These are phyloP conservation scores for Penicillium sp. DNA, from an alignment of 2,329 filamentous ascomycete genomes.

Conservation along the genomic window DNA sequence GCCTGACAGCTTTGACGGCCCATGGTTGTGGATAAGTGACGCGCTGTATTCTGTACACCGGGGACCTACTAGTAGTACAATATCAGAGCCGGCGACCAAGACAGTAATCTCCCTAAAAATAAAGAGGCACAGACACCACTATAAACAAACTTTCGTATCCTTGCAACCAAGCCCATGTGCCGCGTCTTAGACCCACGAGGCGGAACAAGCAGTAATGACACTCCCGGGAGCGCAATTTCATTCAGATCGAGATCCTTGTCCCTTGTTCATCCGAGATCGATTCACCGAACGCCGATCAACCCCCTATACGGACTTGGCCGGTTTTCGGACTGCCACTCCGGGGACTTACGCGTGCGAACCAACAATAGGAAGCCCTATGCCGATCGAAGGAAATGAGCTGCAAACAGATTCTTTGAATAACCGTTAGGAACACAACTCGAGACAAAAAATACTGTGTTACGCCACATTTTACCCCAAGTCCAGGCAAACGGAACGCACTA, in stretches of 20 bases:
- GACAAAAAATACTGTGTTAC: not conserved
- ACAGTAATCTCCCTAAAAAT: not conserved
- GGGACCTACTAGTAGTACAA: not conserved
- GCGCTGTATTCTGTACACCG: too few species aligned
- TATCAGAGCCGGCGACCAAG: not conserved
- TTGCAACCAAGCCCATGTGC: constrained; percentile 15
- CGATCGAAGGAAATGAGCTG: not conserved
- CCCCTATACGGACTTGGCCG: constrained; percentile 4
- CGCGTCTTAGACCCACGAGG: constrained; percentile 23
- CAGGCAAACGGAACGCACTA: constrained; percentile 4
- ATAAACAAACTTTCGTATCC: not conserved
- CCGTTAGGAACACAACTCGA: not conserved
- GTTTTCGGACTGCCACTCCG: not conserved
- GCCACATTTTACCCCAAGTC: not conserved
- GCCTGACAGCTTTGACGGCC: not conserved
- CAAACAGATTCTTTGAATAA: not conserved
- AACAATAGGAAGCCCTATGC: not conserved
- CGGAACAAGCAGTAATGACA: constrained; percentile 14
- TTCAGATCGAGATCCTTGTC: constrained; percentile 9
- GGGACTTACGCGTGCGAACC: not conserved
- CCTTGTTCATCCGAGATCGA: not conserved
- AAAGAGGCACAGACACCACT: not conserved
- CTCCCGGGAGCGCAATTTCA: constrained; percentile 7
- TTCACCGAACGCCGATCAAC: constrained; percentile 1
- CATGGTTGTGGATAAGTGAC: not conserved